A percentile compares a stretch with the other conserved stretches of the same genome.
phyloP scores from a whole-genome alignment of 192 early-diverging fungal species.

The Rhizophagus prolifer region DNA sequence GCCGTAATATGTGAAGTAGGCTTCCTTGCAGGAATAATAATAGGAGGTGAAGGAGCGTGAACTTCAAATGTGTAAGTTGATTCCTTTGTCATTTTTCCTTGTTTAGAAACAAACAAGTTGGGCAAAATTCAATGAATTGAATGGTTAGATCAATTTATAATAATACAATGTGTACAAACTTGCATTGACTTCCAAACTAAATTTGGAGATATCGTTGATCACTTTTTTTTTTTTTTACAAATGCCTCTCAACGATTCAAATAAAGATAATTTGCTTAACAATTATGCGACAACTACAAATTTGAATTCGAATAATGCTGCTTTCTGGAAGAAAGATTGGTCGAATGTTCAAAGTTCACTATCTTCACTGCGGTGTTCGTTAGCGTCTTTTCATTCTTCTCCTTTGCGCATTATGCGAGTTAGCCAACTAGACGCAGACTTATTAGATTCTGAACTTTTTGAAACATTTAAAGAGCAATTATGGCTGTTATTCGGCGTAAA shows the following conservation, averaged over 20 bases:
- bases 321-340: background rate
- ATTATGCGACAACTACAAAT: background rate
- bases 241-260: too few species aligned
- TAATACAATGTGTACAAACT: too few species aligned
- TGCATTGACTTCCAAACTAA: too few species aligned
- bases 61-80: background rate
- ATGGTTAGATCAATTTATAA: too few species aligned
- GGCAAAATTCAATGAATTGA: too few species aligned
- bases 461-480: slow-evolving; percentile 77
- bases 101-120: background rate
- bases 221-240: too few species aligned
- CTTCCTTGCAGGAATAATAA: background rate
- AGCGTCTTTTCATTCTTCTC: slow-evolving; percentile 49
- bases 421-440: slow-evolving; percentile 83
- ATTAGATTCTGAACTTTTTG: slow-evolving; percentile 75
- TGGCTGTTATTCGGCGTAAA: slow-evolving; percentile 58
- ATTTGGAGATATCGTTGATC: too few species aligned
- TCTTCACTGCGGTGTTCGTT: slow-evolving; percentile 34
- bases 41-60: background rate
- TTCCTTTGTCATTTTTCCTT: slow-evolving; percentile 8
- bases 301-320: background rate
- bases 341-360: background rate
- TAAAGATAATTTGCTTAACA: too few species aligned
- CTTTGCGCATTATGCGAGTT: slow-evolving; percentile 69
- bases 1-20: background rate